phyloP scores from a whole-genome alignment of 2,329 filamentous ascomycete species.

The Monilinia fructicola region DNA sequence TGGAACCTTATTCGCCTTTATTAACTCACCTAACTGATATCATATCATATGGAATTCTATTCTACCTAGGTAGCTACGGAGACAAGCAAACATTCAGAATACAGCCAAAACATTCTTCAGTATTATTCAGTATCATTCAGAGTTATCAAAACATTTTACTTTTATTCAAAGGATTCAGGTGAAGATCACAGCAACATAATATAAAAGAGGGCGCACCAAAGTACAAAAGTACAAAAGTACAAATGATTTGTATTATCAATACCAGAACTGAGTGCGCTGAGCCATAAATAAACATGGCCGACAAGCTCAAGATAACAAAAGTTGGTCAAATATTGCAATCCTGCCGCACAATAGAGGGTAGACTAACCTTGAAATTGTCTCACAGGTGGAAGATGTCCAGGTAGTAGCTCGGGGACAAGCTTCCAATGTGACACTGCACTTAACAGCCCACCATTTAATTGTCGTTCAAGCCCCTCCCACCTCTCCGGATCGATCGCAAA shows the following conservation, averaged over 20 bases:
- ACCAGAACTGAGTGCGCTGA: constrained; percentile 23
- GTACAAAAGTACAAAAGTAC: constrained; percentile 6
- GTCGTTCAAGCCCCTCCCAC: constrained; percentile 41
- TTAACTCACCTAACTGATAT: constrained; percentile 9
- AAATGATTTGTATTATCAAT: constrained; percentile 21
- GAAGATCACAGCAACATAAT: background rate
- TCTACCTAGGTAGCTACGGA: background rate
- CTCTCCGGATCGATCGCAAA: constrained; percentile 6
- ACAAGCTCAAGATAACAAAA: constrained; percentile 50
- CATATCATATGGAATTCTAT: constrained; percentile 5
- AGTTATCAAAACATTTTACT: background rate
- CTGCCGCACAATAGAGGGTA: constrained; percentile 10
- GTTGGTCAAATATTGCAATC: constrained; percentile 34
- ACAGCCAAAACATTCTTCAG: background rate
- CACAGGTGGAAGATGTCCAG: constrained; percentile 60
- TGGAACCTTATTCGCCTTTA: no score
- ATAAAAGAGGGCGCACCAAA: background rate
- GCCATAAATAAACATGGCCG: constrained; percentile 37
- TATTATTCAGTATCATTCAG: constrained; percentile 5
- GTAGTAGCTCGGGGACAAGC: constrained; percentile 58
- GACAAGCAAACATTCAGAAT: background rate
- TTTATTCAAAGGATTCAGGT: background rate
- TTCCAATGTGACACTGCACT: constrained; percentile 56
- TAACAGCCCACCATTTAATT: constrained; percentile 62
- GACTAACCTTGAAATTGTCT: background rate